Base-by-base conservation (phyloP, 1,284 basidiomycete species). In the Malassezia pachydermatis region DNA sequence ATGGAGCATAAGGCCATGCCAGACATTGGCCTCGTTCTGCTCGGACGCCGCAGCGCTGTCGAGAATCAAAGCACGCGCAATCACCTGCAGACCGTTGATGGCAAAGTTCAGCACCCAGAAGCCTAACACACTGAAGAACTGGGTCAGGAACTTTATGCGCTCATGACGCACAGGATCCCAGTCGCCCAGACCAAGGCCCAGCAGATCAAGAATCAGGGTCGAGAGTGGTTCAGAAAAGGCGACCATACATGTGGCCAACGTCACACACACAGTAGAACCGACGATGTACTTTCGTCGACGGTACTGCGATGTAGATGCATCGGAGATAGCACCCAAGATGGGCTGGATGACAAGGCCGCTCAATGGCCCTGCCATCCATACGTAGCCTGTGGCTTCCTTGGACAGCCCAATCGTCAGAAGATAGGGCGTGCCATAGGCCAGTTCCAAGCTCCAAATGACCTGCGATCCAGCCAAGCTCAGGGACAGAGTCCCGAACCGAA, bases 101-200 rank as follows among this genome's bases (percentile, higher is more conserved):
- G 87, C 86, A 72, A 96, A 96, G 72, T 96, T 92, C 22, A 96
- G 78, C 41, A 90, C 73, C 73, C 92, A 96, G 73, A 98, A 96
- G 1, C 84, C 84, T 11, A 84, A 75, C n/a, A 98, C 80, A 2
- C 89, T 89, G 43, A 96, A 80, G 27, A 43, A 20, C 41, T 54
- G 63, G 13, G 64, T 62, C 20, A 58, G 48, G 14, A 42, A 37
- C 14, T 54, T 46, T 20, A 50, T 51, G 13, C 52, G 40, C 19
- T 55, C 25, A 36, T 49, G 32, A 8, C 82, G 78, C 58, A 78
- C 77, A 2, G 89, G 86, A 67, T 94, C 88, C 88, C 88, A 92
- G 66, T 88, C 86, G 1, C 86, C 88, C 29, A 78, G 79, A 3
- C 87, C 86, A 7, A 81, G 79, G 11, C 80, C 81, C 48, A 86